Percentiles rank a stretch among this genome's conserved stretches.
Evolutionary conservation across 164 flowering plant species (phyloP).

Genomic region (Magnolia officinalis): DNA sequence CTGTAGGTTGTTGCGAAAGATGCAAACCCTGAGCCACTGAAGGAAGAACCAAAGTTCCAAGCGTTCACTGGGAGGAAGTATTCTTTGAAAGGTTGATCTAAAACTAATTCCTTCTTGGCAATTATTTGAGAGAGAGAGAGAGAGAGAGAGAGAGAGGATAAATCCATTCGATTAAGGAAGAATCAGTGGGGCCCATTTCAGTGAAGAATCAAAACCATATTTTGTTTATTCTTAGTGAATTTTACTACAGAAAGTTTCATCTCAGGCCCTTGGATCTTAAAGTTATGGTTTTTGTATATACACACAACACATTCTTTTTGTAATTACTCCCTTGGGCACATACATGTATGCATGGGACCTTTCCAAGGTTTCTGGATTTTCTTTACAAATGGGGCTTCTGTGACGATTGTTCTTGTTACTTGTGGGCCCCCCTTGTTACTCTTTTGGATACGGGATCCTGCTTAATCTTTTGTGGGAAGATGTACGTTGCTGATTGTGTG

Average conservation of each 20-base stretch:
- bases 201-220: neutral
- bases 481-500: no score
- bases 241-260: neutral
- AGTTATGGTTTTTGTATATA: neutral
- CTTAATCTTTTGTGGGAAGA: no score
- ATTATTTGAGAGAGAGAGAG: no score
- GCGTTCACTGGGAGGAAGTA: slow-evolving; percentile 5
- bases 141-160: no score
- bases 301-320: neutral
- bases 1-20: slow-evolving; percentile 1
- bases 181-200: neutral
- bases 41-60: slow-evolving; percentile 7
- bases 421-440: no score
- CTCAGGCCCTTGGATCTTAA: neutral
- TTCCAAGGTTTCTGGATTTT: neutral
- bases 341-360: neutral
- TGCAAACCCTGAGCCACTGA: neutral
- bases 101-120: neutral
- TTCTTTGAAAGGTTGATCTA: slow-evolving; percentile 5
- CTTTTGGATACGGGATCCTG: no score
- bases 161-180: no score
- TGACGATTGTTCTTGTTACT: no score
- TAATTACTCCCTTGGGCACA: neutral
- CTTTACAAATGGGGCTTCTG: no score
- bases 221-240: neutral